Base-by-base conservation (phyloP, 192 early-diverging fungal species). In the Coemansia sp. region DNA sequence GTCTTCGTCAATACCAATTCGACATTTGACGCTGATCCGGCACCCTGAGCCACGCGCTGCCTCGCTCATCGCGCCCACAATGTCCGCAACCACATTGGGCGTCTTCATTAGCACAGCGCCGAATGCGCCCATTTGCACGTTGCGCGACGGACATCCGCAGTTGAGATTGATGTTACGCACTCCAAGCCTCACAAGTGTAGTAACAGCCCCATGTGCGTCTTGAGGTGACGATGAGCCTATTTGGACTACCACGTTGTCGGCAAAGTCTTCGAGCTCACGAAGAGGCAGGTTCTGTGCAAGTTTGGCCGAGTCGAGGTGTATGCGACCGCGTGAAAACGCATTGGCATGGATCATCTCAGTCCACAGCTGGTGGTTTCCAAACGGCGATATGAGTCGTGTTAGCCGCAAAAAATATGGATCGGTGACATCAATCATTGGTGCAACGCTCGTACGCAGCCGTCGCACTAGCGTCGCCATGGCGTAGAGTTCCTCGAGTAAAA, bases 381-480 rank as follows among this genome's bases (percentile, higher is more conserved):
- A 82, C 32, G 86, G 83, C 3, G 90, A 90, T 39, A 92, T 88
- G 27, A 92, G 84, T 45, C 77, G 82, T 25, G 87, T 69, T 9
- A 92, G 69, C 24, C 84, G 82, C 49, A 89, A 67, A 65, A 90
- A 92, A 59, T 78, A 85, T 10, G 87, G 84, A 21, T 85, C 86
- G n/a, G 89, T 89, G 9, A 92, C 89, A 52, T 90, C 87, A 5
- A 90, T 73, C 90, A 92, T 92, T 23, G 90, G 90, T 17, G 90
- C 90, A 19, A 92, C 89, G 68, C 82, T 84, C 48, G 74, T 82
- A 49, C 79, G 79, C 47, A 80, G 58, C 47, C 57, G 64, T 9
- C 48, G 59, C 29, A 48, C 47, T 22, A 43, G 45, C 4, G 58
- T 12, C 10, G 66, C 66, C 72, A 74, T 74, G 15, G 15, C 50